Evolutionary conservation across 2,329 filamentous ascomycete species (phyloP).

Genomic region (Epichloe aotearoae): DNA sequence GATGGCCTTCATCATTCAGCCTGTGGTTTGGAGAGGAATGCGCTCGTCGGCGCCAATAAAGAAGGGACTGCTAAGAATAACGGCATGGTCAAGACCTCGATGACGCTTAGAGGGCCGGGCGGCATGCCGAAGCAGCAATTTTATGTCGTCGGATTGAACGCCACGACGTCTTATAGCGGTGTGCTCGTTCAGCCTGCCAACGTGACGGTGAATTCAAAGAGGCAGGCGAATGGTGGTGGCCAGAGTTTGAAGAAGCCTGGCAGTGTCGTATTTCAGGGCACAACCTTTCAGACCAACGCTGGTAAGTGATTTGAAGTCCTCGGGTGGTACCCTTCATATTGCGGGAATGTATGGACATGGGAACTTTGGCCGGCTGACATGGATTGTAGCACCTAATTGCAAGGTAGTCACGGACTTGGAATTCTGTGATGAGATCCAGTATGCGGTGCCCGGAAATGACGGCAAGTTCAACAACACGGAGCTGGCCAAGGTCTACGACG

Average conservation of each 20-base stretch:
- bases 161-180: constrained; percentile 57
- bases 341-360: neutral
- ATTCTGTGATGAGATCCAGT: constrained; percentile 80
- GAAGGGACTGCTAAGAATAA: constrained; percentile 21
- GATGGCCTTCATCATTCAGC: constrained; percentile 65
- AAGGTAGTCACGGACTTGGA: constrained; percentile 74
- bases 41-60: constrained; percentile 44
- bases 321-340: neutral
- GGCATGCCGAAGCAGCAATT: constrained; percentile 76
- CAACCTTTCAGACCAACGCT: constrained; percentile 65
- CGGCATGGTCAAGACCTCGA: constrained; percentile 39
- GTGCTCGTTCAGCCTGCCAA: constrained; percentile 53
- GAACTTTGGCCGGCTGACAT: neutral
- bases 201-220: constrained; percentile 30
- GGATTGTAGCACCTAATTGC: constrained; percentile 57
- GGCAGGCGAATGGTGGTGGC: constrained; percentile 17
- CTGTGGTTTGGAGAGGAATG: constrained; percentile 60
- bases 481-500: constrained; percentile 65
- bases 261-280: constrained; percentile 57
- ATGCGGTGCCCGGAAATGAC: constrained; percentile 76
- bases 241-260: constrained; percentile 40
- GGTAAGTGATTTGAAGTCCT: constrained; percentile 35
- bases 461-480: constrained; percentile 44
- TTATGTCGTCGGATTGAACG: constrained; percentile 62
- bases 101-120: constrained; percentile 55